Percentiles rank a stretch among this genome's conserved stretches.
Evolutionary conservation across 306 rosid species (phyloP).

Genomic region (Sindora glabra): DNA sequence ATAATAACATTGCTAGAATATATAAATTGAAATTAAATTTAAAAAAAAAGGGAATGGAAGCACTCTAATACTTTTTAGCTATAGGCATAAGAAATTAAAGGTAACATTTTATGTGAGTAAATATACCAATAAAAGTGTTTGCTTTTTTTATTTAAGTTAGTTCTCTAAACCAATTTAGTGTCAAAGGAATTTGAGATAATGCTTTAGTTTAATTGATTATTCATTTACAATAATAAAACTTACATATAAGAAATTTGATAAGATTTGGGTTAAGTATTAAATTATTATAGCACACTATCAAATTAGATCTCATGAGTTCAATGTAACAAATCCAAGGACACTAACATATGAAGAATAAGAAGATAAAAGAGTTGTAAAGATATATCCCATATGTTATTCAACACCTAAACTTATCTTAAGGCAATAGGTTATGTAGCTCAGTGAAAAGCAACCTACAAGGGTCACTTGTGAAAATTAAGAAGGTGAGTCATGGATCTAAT

Average conservation of each 20-base stretch:
- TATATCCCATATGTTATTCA: not conserved
- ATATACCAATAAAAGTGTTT: not conserved
- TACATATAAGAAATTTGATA: not conserved
- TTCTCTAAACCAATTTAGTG: not conserved
- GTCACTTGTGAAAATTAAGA: conserved; percentile 87
- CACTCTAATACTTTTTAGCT: not conserved
- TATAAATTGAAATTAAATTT: not conserved
- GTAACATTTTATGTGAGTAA: too few species aligned
- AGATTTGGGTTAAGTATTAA: not conserved
- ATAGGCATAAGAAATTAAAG: not conserved
- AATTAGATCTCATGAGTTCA: not conserved
- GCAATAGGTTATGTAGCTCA: conserved; percentile 89
- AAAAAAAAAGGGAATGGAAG: not conserved
- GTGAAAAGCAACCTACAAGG: conserved; percentile 75
- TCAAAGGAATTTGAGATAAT: not conserved
- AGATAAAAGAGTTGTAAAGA: not conserved
- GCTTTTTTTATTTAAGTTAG: not conserved
- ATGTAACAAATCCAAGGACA: not conserved
- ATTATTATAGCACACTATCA: not conserved
- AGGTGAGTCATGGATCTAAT: conserved; percentile 85
- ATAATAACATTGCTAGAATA: not conserved
- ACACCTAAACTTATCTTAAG: conserved; percentile 45
- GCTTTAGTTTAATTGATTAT: not conserved
- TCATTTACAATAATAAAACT: not conserved
- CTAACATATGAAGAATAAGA: not conserved